Conservation (phyloP, 2,329 filamentous ascomycete species). For the Penicillium occitanis region DNA sequence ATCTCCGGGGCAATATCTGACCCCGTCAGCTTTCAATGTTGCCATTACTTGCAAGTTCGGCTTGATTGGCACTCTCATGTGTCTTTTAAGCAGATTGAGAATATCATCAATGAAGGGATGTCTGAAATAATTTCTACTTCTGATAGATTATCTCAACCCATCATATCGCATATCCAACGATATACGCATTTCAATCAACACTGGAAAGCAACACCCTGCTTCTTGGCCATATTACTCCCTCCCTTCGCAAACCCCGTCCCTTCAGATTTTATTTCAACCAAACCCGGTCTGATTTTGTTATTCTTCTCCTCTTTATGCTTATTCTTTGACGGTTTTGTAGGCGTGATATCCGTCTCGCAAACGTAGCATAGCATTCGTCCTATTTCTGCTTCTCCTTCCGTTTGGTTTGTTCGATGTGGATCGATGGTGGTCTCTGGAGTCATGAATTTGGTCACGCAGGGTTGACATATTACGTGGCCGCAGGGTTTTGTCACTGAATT, state of each 20-base stretch:
- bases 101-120: background rate
- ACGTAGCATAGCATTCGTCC: conserved; percentile 72
- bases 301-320: conserved; percentile 40
- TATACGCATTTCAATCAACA: conserved; percentile 53
- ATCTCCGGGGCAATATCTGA: too few relatives aligned
- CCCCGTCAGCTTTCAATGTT: too few relatives aligned
- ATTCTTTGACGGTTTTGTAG: conserved; percentile 24
- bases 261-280: conserved; percentile 79
- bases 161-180: background rate
- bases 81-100: background rate
- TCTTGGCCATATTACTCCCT: conserved; percentile 80
- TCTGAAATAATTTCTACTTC: background rate
- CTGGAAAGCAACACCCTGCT: conserved; percentile 76
- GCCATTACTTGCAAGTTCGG: too few relatives aligned
- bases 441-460: conserved; percentile 82
- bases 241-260: conserved; percentile 90
- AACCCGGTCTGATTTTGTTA: conserved; percentile 62
- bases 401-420: conserved; percentile 53
- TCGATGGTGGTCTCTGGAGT: conserved; percentile 56
- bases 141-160: background rate
- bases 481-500: conserved; percentile 71
- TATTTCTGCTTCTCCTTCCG: conserved; percentile 43
- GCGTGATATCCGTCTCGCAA: conserved; percentile 74
- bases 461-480: conserved; percentile 86
- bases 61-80: background rate